Evolutionary conservation across 306 rosid species (phyloP).

Genomic region (Sechiopsis laciniata): DNA sequence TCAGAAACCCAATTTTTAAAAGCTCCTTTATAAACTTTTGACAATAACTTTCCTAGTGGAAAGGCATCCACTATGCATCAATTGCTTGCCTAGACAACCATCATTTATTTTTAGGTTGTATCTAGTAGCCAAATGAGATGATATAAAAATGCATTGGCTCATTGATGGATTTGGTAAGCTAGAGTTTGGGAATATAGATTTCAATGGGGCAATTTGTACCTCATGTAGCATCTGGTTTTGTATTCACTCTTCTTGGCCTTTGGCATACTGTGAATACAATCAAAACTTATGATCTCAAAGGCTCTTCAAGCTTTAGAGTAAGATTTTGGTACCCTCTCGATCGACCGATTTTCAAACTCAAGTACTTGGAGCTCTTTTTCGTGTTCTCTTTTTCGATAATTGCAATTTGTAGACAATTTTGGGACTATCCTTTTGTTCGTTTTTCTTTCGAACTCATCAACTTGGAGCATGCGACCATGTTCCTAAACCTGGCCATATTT

Average conservation of each 20-base stretch:
- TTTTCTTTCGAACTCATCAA: conserved; percentile 54
- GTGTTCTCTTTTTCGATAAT: conserved; percentile 54
- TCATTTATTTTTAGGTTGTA: conserved; percentile 12
- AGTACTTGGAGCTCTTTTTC: conserved; percentile 70
- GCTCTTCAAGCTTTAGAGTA: conserved; percentile 52
- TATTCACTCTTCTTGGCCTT: conserved; percentile 56
- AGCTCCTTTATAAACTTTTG: conserved; percentile 20
- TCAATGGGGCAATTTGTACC: conserved; percentile 62
- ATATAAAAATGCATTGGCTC: conserved; percentile 28
- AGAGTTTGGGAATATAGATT: conserved; percentile 28
- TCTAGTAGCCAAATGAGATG: not conserved
- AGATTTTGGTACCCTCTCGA: conserved; percentile 62
- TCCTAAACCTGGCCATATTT: conserved; percentile 73
- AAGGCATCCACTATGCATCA: conserved; percentile 72
- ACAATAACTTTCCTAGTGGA: conserved; percentile 45
- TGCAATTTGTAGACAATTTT: conserved; percentile 52
- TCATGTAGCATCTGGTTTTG: conserved; percentile 67
- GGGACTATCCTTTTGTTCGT: conserved; percentile 57
- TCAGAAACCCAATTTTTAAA: not conserved
- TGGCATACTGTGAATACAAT: conserved; percentile 82
- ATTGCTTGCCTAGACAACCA: conserved; percentile 33
- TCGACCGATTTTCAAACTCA: conserved; percentile 37
- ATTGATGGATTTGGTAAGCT: conserved; percentile 23
- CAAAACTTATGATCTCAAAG: conserved; percentile 52
- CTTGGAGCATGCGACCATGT: conserved; percentile 91